Conservation (phyloP, 75 land plant genomes). For the Ceratopteris richardii region DNA sequence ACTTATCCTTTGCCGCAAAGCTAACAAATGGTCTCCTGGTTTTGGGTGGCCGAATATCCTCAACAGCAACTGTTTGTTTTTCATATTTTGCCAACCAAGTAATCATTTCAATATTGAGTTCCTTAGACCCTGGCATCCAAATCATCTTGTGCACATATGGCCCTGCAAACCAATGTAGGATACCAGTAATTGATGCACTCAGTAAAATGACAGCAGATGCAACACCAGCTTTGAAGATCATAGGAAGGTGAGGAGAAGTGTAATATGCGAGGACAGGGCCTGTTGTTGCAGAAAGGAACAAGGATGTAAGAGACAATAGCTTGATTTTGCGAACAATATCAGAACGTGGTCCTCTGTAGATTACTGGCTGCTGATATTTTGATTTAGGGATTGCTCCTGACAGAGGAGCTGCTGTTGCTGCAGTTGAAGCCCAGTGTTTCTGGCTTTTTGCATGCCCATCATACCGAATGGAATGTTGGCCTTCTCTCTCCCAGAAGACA, state of each 20-base stretch:
- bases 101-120: slow-evolving; percentile 74
- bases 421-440: too few species aligned
- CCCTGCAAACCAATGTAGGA: slow-evolving; percentile 93
- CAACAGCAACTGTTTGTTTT: slow-evolving; percentile 47
- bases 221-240: slow-evolving; percentile 72
- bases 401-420: too few species aligned
- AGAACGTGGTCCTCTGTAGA: slow-evolving; percentile 78
- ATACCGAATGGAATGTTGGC: too few species aligned
- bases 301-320: slow-evolving; percentile 84
- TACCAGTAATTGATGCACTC: slow-evolving; percentile 87
- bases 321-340: slow-evolving; percentile 81
- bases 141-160: slow-evolving; percentile 87
- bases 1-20: slow-evolving; percentile 62
- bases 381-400: too few species aligned
- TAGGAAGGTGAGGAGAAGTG: slow-evolving; percentile 75
- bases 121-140: slow-evolving; percentile 83
- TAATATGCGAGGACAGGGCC: slow-evolving; percentile 83
- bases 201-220: slow-evolving; percentile 77
- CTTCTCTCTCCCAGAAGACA: too few species aligned
- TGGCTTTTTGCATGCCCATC: too few species aligned
- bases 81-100: slow-evolving; percentile 66
- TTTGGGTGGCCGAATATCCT: slow-evolving; percentile 58
- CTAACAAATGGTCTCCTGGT: slow-evolving; percentile 83
- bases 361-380: slow-evolving; percentile 13
- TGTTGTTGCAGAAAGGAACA: slow-evolving; percentile 74